Evolutionary conservation across 176 grass and related monocot genomes (phyloP), one percentile per base, ranked within the genome.

Genomic region (Eleusine indica): DNA sequence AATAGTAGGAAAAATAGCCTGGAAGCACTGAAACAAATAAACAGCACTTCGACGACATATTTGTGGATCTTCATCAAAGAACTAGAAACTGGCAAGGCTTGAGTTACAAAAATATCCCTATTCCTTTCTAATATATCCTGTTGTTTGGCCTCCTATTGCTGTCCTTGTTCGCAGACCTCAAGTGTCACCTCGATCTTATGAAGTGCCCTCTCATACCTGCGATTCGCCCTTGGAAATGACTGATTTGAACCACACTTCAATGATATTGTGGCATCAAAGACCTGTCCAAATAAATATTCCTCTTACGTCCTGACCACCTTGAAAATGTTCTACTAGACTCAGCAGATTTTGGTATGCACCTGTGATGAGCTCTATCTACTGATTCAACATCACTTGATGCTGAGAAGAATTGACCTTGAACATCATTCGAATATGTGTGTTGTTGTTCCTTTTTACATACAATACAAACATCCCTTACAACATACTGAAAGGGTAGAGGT

Each of bases 111-210:
- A 71, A 4, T 71, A 17, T 14, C 48, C 58, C 35, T 35, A 25
- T 49, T 69, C 40, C 53, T 43, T 81, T 15, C 42, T 63, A 87
- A 28, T 70, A 78, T 72, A 60, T 89, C 60, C 43, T 82, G 41
- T 74, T 28, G 69, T 68, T 66, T 76, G 84, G 38, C 54, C 32
- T 82, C 44, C 30, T 91, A 39, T 35, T 86, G 66, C 81, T 90
- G 14, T 35, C 79, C 52, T 91, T 91, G 54, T 80, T 77, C 49
- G 77, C 88, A 39, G 90, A 92, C 89, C 86, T 80, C 15, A 8
- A 8, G 42, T 5, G 42, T 43, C 42, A 43, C 3, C 42, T 43
- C 91, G 63, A 91, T 83, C 37, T 85, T 75, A 51, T 82, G 73
- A 4, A 84, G 58, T 29, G 79, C 44, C 32, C 28, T 81, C 1